These are phyloP conservation scores for Xylaria sp. DNA, from an alignment of 495 filamentous ascomycete genomes.

Conservation along the genomic window DNA sequence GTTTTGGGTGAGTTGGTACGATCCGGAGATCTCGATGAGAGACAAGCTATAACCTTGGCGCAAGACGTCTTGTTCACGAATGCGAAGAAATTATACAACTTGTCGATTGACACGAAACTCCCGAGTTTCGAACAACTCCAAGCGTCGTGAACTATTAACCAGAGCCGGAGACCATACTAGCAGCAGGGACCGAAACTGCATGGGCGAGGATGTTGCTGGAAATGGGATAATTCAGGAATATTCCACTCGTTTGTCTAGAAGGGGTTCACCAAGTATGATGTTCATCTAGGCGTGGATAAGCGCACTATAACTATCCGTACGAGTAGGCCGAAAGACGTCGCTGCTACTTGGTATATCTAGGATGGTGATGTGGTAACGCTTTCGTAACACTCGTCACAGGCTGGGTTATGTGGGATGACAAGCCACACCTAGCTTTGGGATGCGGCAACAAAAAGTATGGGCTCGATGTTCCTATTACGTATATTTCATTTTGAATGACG, in stretches of 20 bases:
- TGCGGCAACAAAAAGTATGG: too few species aligned
- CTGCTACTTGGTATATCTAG: neutral
- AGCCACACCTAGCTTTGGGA: too few species aligned
- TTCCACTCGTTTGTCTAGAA: neutral
- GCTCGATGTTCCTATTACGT: too few species aligned
- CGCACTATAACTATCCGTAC: neutral
- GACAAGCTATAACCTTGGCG: constrained; percentile 64
- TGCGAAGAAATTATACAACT: constrained; percentile 67
- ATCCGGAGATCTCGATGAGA: constrained; percentile 57
- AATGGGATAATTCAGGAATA: neutral
- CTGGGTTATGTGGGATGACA: neutral
- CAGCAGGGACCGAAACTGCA: neutral
- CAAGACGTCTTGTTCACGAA: constrained; percentile 73
- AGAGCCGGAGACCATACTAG: neutral
- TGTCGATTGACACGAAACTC: neutral
- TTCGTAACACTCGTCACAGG: neutral
- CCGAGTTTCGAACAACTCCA: constrained; percentile 1
- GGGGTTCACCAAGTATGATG: neutral
- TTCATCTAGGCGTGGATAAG: neutral
- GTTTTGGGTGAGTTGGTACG: constrained; percentile 35
- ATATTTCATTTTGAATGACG: neutral
- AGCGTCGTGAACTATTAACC: neutral
- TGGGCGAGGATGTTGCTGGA: neutral
- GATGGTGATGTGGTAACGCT: neutral
- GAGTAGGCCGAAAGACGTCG: neutral